Base-by-base conservation (phyloP, 1,284 basidiomycete species). In the Cystobasidiaceae sp. region DNA sequence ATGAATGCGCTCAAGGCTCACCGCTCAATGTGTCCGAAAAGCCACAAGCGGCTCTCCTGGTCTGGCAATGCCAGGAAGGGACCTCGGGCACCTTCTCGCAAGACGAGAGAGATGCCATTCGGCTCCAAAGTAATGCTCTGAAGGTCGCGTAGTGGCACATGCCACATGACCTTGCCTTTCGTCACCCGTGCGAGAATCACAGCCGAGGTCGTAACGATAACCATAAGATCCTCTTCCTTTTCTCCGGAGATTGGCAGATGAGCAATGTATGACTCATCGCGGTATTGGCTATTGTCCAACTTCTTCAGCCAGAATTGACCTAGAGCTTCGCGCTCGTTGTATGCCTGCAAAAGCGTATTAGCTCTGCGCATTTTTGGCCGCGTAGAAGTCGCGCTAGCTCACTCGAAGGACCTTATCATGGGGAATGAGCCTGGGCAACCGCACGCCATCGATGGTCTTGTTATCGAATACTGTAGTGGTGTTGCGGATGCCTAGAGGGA, bases 391-490 rank as follows among this genome's bases (percentile, higher is more conserved):
- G 41, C 25, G 44, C 32, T 5, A 17, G 80, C 87, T 75, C 75
- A 91, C 90, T 68, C 85, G 81, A 37, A 97, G 78, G 21, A 97
- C 88, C 17, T 88, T 88, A 75, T 97, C 93, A 4, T 84, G 79
- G 13, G 93, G 86, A 46, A 93, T 84, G 71, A 89, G 88, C 56
- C 96, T 85, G 28, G 96, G 94, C 82, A 92, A 78, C 71, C 96
- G 83, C 25, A 90, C 84, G 19, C 93, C 86, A 73, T 97, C 94
- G 62, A 93, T 84, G 56, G 89, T 88, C 49, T 89, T 88, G 70
- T 86, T 89, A 75, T 98, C 96, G 71, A 98, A 98, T 1, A 97
- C 94, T 2, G 92, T 97, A 0, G 96, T 98, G 0, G 96, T 98
- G 75, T 99, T 99, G 43, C 96, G 85, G 69, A 97, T 92, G 28